A percentile compares a stretch with the other conserved stretches of the same genome.
Evolutionary conservation across 2,329 filamentous ascomycete genomes (phyloP).

Genomic region (Botrytis galanthina): DNA sequence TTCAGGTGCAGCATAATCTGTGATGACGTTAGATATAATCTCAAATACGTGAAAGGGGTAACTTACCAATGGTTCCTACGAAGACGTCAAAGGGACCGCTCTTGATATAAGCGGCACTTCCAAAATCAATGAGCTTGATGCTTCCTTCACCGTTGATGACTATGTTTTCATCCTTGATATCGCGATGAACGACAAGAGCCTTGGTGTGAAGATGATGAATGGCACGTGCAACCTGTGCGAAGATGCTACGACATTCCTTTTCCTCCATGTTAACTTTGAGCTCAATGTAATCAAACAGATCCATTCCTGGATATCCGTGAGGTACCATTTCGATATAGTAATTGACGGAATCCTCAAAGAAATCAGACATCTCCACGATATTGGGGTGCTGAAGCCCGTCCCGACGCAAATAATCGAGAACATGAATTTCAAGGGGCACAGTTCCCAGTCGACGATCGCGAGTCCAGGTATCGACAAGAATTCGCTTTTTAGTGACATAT

Average conservation of each 20-base stretch:
- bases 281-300: constrained; percentile 98
- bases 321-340: constrained; percentile 99
- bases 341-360: constrained; percentile 79
- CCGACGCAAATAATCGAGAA: constrained; percentile 84
- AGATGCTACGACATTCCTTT: constrained; percentile 88
- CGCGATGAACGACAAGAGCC: constrained; percentile 88
- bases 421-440: constrained; percentile 94
- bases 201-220: constrained; percentile 89
- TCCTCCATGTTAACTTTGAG: constrained; percentile 96
- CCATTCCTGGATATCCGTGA: constrained; percentile 94
- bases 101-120: constrained; percentile 96
- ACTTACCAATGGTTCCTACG: constrained; percentile 92
- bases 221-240: constrained; percentile 86
- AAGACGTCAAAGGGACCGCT: constrained; percentile 98
- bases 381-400: constrained; percentile 67
- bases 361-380: constrained; percentile 71
- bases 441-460: constrained; percentile 89
- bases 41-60: background rate
- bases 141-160: constrained; percentile 91
- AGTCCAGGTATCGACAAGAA: constrained; percentile 98
- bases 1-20: constrained; percentile 98
- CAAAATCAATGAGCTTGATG: constrained; percentile 98
- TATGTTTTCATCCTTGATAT: constrained; percentile 99
- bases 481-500: constrained; percentile 94
- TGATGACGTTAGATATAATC: constrained; percentile 22